Evolutionary conservation across 2,329 filamentous ascomycete species (phyloP), one percentile per base, ranked within the genome.

Genomic region (Chrysoporthe deuterocubensis): DNA sequence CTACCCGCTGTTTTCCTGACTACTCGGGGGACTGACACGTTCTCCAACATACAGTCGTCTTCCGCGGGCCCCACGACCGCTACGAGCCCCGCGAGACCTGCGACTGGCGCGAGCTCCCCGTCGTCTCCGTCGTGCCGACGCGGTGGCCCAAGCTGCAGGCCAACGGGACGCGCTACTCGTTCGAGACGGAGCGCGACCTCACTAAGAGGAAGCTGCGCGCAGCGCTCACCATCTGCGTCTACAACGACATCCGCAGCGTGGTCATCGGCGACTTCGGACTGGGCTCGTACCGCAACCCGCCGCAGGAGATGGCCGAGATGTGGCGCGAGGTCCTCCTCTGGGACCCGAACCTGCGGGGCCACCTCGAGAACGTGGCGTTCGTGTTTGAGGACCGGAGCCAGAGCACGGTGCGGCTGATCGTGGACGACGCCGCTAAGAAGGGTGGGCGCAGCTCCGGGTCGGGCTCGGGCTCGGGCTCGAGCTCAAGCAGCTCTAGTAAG

Each of bases 101-200:
- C 37, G 75, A 77, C 59, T 91, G 85, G 86, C 79, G 79, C 72
- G 82, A 85, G 58, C 79, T 93, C 42, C 90, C 91, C 11, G 89
- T 94, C n/a, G 86, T 93, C 66, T 92, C 90, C 1, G 89, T 93
- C 26, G 86, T 90, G 32, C 90, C 92, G 11, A 88, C 90, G 8
- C 86, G 90, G 34, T 88, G 91, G 79, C 92, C 92, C 21, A 93
- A 93, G 78, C 84, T 94, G 50, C 89, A 89, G 73, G 86, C 88
- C 68, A 82, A 83, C 61, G 89, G 88, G n/a, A 83, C 82, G 69
- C 87, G 87, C 71, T 94, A 93, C 78, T 91, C 90, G 0, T 94
- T 94, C 77, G 82, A 83, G 3, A 84, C 89, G 73, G 92, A 94
- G 78, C 86, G 86, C 69, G 88, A 91, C 71, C 83, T 93, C 76